Conservation (phyloP, 1,139 yeast species). For the Komagataea norvegica region DNA sequence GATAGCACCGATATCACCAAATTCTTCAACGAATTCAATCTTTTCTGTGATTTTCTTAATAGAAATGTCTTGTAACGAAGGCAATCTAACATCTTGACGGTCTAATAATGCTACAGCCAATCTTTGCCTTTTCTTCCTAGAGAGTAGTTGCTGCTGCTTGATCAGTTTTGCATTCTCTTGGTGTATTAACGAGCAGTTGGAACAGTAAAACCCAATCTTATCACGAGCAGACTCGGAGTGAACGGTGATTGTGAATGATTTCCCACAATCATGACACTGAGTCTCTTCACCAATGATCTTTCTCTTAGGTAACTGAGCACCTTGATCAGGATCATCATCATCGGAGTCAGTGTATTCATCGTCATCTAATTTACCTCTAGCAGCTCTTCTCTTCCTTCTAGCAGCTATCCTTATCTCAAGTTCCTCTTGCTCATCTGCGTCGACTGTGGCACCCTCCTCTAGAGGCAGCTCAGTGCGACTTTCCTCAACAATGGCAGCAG, state of each 20-base stretch:
- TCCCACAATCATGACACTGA: slow-evolving; percentile 56
- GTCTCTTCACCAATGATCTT: slow-evolving; percentile 43
- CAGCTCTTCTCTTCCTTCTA: slow-evolving; percentile 29
- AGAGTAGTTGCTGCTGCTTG: slow-evolving; percentile 51
- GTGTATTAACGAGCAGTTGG: slow-evolving; percentile 48
- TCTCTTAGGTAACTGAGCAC: slow-evolving; percentile 15
- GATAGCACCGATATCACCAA: slow-evolving; percentile 71
- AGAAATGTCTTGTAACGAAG: slow-evolving; percentile 78
- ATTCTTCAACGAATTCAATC: slow-evolving; percentile 70
- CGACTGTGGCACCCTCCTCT: slow-evolving; percentile 12
- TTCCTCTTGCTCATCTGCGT: slow-evolving; percentile 25
- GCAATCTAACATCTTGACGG: slow-evolving; percentile 55
- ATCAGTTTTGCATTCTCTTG: slow-evolving; percentile 38
- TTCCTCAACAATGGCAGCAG: slow-evolving; percentile 21
- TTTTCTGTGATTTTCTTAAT: slow-evolving; percentile 64
- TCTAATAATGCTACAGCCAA: slow-evolving; percentile 82
- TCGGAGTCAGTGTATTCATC: slow-evolving; percentile 33
- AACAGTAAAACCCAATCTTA: slow-evolving; percentile 57
- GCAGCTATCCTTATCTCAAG: slow-evolving; percentile 42
- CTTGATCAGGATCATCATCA: slow-evolving; percentile 31
- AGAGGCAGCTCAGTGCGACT: no score
- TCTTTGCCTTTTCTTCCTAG: slow-evolving; percentile 69
- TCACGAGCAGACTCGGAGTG: slow-evolving; percentile 48
- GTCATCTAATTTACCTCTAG: slow-evolving; percentile 33
- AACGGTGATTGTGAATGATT: slow-evolving; percentile 54